Evolutionary conservation across 306 rosid genomes (phyloP), one percentile per base, ranked within the genome.

Genomic region (Corylus americana): DNA sequence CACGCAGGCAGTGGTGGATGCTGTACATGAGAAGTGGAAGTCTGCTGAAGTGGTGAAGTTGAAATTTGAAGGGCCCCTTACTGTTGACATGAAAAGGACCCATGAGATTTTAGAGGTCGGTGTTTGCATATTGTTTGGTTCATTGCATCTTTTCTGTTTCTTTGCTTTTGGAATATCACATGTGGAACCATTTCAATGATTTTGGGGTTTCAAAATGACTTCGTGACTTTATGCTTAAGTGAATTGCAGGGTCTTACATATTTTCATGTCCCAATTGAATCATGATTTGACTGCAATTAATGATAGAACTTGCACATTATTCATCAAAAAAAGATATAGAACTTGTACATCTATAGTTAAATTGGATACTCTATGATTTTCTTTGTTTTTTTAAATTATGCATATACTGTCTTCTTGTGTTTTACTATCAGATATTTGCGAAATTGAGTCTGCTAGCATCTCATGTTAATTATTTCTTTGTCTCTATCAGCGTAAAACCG

Each of bases 11-110:
- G 83, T 94, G 89, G 93, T 94, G 71, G 88, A 79, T 82, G 68
- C 86, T 2, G 83, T 91, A 71, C 97, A 85, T 81, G 82, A 87
- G 54, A 94, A 87, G 77, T 92, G 97, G 98, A 86, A 74, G 80
- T 45, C 53, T 54, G 88, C 85, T 79, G 98, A 94, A 85, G 97
- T 92, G 37, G 97, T 91, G 74, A 94, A 94, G 88, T 84, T 92
- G 79, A 92, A 87, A 84, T 94, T 94, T 82, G 91, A 84, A 71
- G 83, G 86, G 71, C 98, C 97, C 70, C 90, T 89, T 49, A 81
- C 91, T 1, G 70, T 83, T 61, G 88, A 94, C 93, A 92, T 94
- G 98, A 91, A 39, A 86, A 85, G 90, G 83, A 88, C 97, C 61
- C 97, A 88, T 74, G 86, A 88, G 57, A 81, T 83, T 61, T 90